Base-by-base conservation (phyloP, 345 rosid genomes). In the Schrenkiella parvula region DNA sequence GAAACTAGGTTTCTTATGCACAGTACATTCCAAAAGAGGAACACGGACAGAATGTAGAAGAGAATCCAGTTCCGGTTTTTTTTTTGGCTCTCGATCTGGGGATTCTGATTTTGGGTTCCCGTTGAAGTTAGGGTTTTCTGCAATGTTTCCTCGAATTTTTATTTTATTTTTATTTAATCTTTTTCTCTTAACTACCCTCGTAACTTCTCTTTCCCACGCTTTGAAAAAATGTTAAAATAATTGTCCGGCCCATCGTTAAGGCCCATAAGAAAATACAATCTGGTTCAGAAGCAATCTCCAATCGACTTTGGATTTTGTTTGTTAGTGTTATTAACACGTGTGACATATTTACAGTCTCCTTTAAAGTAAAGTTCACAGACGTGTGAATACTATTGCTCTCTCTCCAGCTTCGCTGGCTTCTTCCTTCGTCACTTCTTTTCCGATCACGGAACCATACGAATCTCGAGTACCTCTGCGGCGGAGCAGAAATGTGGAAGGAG, bases 71-170 rank as follows among this genome's bases (percentile, higher is more conserved):
- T 51, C 70, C 9, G 42, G 22, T 5, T 52, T 35, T 1, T 17
- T 15, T 12, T 47, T 8, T 63, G 19, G 14, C 60, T 53, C 66
- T 62, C 79, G 79, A 76, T 69, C 70, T 70, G 55, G 46, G 6
- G 60, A 69, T 53, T 63, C 44, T 25, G 70, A 43, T 29, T 44
- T 55, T 78, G 78, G 32, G 75, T 73, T 78, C 69, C 78, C 74
- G 78, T 72, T 61, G 74, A 55, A 78, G 71, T 78, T 78, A 78
- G 81, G 78, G 81, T 29, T 78, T 63, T 64, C 71, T 55, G 3
- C 63, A 18, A 35, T 26, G 44, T 76, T 69, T 60, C 71, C 79
- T 56, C 52, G 66, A 69, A 55, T 34, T 14, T 25, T 74, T 22
- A 31, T 48, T 28, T 29, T 3, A 4, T 1, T 17, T 6, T 12